A percentile compares a stretch with the other conserved stretches of the same genome.
phyloP scores from a whole-genome alignment of 1,139 yeast genomes.

The Pichia sorboxylosa region DNA sequence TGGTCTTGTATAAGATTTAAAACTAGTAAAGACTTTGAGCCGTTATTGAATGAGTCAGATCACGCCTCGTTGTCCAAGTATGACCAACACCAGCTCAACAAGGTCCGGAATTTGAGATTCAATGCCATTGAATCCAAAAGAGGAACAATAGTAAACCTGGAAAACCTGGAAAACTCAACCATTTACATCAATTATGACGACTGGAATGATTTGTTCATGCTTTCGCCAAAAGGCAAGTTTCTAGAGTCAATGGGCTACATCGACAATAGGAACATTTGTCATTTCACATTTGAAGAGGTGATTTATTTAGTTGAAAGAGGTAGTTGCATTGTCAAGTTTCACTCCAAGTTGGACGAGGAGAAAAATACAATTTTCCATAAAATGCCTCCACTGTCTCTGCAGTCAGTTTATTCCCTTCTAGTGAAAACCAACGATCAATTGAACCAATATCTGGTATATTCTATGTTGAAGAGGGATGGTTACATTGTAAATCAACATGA shows the following conservation, averaged over 20 bases:
- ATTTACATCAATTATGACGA: conserved; percentile 33
- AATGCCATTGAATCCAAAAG: conserved; percentile 50
- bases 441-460: conserved; percentile 58
- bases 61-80: conserved; percentile 46
- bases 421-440: conserved; percentile 32
- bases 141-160: conserved; percentile 24
- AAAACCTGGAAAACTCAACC: conserved; percentile 26
- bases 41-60: conserved; percentile 22
- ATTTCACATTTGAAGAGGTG: conserved; percentile 52
- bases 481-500: conserved; percentile 42
- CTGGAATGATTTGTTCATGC: conserved; percentile 26
- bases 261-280: conserved; percentile 31
- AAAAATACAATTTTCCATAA: conserved; percentile 14
- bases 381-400: conserved; percentile 42
- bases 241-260: conserved; percentile 64
- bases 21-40: conserved; percentile 83
- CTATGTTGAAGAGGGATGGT: conserved; percentile 70
- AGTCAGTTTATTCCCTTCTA: conserved; percentile 50
- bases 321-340: conserved; percentile 45
- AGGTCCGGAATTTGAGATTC: conserved; percentile 64
- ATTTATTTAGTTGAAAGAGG: conserved; percentile 80
- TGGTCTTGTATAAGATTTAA: conserved; percentile 44
- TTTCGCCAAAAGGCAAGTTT: conserved; percentile 59
- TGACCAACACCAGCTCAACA: conserved; percentile 41
- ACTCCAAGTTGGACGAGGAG: conserved; percentile 16